Conservation (phyloP, 345 rosid species). For the Pistacia vera region DNA sequence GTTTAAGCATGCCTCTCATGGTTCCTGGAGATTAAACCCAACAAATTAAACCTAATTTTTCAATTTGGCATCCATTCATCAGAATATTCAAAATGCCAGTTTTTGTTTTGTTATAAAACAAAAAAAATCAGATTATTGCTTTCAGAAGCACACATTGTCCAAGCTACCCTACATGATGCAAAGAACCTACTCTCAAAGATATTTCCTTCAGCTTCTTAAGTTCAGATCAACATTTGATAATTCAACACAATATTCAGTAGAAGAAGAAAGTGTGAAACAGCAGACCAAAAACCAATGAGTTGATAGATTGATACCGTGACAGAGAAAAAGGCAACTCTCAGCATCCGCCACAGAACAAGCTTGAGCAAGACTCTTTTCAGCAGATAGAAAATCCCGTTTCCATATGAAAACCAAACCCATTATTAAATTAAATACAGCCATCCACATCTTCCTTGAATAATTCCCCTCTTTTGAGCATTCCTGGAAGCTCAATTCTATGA, state of each 20-base stretch:
- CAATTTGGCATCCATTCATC: background rate
- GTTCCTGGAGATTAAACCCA: background rate
- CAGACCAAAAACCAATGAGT: slow-evolving; percentile 3
- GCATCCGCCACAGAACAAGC: slow-evolving; percentile 57
- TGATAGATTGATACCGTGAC: slow-evolving; percentile 55
- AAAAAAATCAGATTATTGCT: background rate
- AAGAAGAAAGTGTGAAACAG: background rate
- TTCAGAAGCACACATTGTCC: background rate
- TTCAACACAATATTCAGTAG: background rate
- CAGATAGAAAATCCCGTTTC: slow-evolving; percentile 53
- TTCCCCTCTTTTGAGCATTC: slow-evolving; percentile 48
- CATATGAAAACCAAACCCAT: slow-evolving; percentile 57
- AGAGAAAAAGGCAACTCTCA: slow-evolving; percentile 75
- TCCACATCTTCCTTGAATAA: slow-evolving; percentile 61
- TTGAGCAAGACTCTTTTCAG: slow-evolving; percentile 62
- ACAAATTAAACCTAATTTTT: background rate
- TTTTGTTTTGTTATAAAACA: too few relatives aligned
- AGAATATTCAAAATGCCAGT: background rate
- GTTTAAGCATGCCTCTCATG: background rate
- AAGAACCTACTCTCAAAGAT: background rate
- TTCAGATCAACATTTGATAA: background rate
- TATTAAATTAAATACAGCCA: slow-evolving; percentile 53
- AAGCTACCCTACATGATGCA: background rate
- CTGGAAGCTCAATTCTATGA: slow-evolving; percentile 48
- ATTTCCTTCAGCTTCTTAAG: background rate